These are phyloP conservation scores for Pleurotus salmoneostramineus DNA, from an alignment of 768 basidiomycete genomes.

Conservation along the genomic window DNA sequence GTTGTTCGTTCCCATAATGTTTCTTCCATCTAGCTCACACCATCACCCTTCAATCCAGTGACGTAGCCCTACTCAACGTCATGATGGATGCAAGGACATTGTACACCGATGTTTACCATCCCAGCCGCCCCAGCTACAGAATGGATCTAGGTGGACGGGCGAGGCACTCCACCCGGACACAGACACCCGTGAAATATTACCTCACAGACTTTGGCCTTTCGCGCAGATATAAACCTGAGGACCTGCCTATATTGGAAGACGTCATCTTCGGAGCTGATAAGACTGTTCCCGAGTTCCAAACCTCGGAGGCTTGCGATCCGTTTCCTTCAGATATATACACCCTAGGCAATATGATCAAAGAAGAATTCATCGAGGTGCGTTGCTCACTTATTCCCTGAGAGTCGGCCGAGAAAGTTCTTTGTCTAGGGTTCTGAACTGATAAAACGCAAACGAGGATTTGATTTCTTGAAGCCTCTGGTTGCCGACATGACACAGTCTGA, in stretches of 20 bases:
- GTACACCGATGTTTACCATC: constrained; percentile 23
- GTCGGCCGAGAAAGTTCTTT: background rate
- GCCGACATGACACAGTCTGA: constrained; percentile 5
- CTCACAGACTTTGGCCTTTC: constrained; percentile 36
- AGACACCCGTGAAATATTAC: constrained; percentile 27
- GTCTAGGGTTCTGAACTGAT: background rate
- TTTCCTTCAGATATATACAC: constrained; percentile 34
- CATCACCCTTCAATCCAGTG: too few species aligned
- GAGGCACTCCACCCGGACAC: constrained; percentile 21
- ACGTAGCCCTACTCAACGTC: constrained; percentile 15
- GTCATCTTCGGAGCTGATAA: constrained; percentile 38
- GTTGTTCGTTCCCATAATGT: too few species aligned
- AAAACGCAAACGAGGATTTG: background rate
- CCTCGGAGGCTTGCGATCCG: constrained; percentile 18
- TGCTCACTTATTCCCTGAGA: background rate
- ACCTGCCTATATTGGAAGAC: constrained; percentile 19
- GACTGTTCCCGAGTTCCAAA: constrained; percentile 29
- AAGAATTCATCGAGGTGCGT: constrained; percentile 11
- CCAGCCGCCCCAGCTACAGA: constrained; percentile 13
- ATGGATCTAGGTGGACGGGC: constrained; percentile 14
- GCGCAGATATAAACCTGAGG: constrained; percentile 17
- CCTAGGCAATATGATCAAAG: constrained; percentile 24
- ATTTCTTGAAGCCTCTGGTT: constrained; percentile 5
- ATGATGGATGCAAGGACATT: constrained; percentile 29
- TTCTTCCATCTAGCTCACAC: too few species aligned